Base-by-base conservation (phyloP, 306 rosid species). In the Medicago arabica region DNA sequence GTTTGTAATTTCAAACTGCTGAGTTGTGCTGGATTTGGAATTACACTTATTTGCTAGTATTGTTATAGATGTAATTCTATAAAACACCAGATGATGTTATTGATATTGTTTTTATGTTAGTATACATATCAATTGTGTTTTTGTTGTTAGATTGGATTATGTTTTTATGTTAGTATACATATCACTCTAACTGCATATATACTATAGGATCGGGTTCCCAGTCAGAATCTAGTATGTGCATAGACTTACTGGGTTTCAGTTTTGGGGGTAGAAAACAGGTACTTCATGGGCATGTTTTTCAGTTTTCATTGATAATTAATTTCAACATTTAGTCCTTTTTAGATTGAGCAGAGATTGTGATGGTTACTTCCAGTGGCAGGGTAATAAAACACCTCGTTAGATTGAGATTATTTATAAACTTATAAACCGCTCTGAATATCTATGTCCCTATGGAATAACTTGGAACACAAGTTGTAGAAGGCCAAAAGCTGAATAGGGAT, bases 1-100 rank as follows among this genome's bases (percentile, higher is more conserved):
- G 9, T 47, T 78, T n/a, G 16, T 46, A 4, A 49, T 70, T 13
- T 60, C 77, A 41, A 80, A 53, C 13, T 28, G 23, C 4, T 12
- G 7, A 57, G 40, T 58, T 69, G 53, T 66, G 4, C 0, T 28
- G 31, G 31, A 28, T 0, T 28, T 0, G 17, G 66, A 11, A 46
- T 12, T 70, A 2, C 75, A 59, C 21, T 50, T 50, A 50, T 51
- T 51, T 8, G 58, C 16, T 51, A 16, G 58, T 51, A 6, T 3
- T 55, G 0, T 54, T 54, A 15, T 21, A 9, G 61, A 38, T 11
- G 49, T 3, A 64, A 1, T 75, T 81, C 40, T 61, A n/a, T 10
- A 43, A 8, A 43, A 67, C 1, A 12, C 54, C 49, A 38, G 5
- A 3, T 18, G 54, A 6, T 66, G 7, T 19, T 67, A 12, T 18